Evolutionary conservation across 371 early-diverging fungal genomes (phyloP), one percentile per base, ranked within the genome.

Genomic region (Lichtheimia ramosa): DNA sequence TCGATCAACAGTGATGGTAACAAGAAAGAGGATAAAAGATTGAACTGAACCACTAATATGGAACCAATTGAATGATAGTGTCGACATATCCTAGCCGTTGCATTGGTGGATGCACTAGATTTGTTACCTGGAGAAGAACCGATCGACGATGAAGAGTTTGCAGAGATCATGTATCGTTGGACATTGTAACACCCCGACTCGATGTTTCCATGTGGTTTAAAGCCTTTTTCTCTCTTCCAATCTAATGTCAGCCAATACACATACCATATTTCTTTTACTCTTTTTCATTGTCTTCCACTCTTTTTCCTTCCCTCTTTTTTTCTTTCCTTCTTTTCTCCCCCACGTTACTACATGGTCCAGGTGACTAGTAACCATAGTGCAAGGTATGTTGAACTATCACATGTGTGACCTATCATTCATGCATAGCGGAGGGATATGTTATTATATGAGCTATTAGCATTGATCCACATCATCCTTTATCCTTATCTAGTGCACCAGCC

Each of bases 21-120:
- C 34, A 42, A 25, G 10, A 24, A 13, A 20, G 21, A 24, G 20
- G 34, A 34, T 34, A 2, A 2, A 8, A 23, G 18, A 27, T 51
- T 34, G 8, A 5, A 13, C 27, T 5, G 8, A 12, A 27, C 5
- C 27, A 25, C 16, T 20, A 27, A 21, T 7, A 43, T 42, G 16
- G 25, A 25, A 42, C 7, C 5, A 7, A 20, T 12, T 46, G 39
- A 40, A 34, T 34, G 34, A 0, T 52, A 69, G 70, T 69, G 70
- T 42, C 65, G 66, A 15, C 70, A 69, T 58, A 28, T 53, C 2
- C 42, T 69, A 25, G 70, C 70, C 20, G 63, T 54, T 8, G 42
- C 56, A 3, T 16, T 69, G 1, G 56, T 58, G 6, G 62, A 69
- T n/a, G 40, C 53, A 13, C 42, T 69, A 2, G 41, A 46, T 50